Evolutionary conservation across 352 stramenopile genomes (phyloP), one percentile per base, ranked within the genome.

Genomic region (Aphanomyces euteiches): DNA sequence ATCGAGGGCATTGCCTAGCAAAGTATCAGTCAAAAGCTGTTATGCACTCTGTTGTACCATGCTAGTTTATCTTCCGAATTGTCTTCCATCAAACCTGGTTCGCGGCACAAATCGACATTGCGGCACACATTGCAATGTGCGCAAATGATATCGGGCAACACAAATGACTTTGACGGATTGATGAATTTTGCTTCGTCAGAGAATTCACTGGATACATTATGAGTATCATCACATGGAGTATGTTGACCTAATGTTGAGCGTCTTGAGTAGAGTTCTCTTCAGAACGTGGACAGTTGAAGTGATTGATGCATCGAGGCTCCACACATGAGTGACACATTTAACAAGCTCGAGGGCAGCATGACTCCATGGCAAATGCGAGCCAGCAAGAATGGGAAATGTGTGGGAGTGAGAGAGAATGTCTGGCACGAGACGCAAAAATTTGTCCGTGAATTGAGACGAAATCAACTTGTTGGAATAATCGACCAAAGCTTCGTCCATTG

Each of bases 101-200:
- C 92, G 28, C 94, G 89, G 76, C 96, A 99, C 12, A 99, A 75
- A 78, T 99, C 97, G n/a, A 99, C 79, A 47, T 98, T 93, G 28
- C 89, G 81, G 66, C 91, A 98, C 65, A 97, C 81, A 60, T 98
- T 96, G 79, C 97, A 99, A 74, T 92, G 93, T 12, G 87, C 77
- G 73, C 97, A 99, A 73, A 99, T 98, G 17, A 99, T 89, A 77
- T 99, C 96, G 12, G 89, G 88, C n/a, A 99, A 79, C 7, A 98
- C 86, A 71, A 99, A 98, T 19, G 84, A 94, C 45, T 96, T 80
- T 60, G 90, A 98, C 56, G 96, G 97, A 77, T 99, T 98, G 13
- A 81, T 78, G 80, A 98, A 99, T 68, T 90, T 66, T 3, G 95
- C 89, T 67, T 92, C 83, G 7, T 89, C 84, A 0, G 77, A 66